These are phyloP conservation scores for Camelina laxa DNA, from an alignment of 345 rosid species.

Conservation along the genomic window DNA sequence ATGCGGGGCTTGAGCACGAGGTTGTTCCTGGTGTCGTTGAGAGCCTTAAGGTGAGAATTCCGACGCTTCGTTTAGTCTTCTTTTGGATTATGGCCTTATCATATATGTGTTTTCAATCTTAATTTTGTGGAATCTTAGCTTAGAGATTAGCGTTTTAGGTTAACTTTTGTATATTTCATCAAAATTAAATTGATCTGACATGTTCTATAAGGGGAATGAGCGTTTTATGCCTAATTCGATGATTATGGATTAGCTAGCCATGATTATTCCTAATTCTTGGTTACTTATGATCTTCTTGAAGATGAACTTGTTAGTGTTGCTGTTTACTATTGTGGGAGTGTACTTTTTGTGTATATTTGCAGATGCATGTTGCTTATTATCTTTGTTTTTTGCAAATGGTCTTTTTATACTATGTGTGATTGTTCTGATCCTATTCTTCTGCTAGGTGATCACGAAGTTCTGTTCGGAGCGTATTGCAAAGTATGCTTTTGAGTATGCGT, in stretches of 20 bases:
- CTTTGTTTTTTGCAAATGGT: neutral
- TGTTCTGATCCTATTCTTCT: conserved; percentile 42
- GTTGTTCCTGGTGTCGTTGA: conserved; percentile 98
- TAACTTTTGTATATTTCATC: neutral
- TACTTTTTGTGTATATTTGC: neutral
- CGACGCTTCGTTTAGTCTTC: neutral
- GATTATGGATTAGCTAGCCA: conserved; percentile 9
- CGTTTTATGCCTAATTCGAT: neutral
- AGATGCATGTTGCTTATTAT: neutral
- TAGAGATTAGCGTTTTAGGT: neutral
- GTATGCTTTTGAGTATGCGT: conserved; percentile 98
- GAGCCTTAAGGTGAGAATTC: conserved; percentile 76
- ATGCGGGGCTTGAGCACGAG: conserved; percentile 93
- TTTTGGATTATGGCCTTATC: conserved; percentile 1
- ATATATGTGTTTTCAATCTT: neutral
- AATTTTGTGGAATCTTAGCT: conserved; percentile 22
- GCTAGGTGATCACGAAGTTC: conserved; percentile 97
- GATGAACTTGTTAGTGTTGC: conserved; percentile 13
- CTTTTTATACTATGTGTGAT: neutral
- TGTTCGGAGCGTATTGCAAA: conserved; percentile 97
- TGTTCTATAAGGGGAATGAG: neutral
- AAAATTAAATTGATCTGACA: neutral
- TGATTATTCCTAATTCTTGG: neutral
- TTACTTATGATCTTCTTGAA: neutral
- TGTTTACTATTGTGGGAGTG: neutral